Evolutionary conservation across 2,329 filamentous ascomycete species (phyloP).

Genomic region (Claviceps arundinis): DNA sequence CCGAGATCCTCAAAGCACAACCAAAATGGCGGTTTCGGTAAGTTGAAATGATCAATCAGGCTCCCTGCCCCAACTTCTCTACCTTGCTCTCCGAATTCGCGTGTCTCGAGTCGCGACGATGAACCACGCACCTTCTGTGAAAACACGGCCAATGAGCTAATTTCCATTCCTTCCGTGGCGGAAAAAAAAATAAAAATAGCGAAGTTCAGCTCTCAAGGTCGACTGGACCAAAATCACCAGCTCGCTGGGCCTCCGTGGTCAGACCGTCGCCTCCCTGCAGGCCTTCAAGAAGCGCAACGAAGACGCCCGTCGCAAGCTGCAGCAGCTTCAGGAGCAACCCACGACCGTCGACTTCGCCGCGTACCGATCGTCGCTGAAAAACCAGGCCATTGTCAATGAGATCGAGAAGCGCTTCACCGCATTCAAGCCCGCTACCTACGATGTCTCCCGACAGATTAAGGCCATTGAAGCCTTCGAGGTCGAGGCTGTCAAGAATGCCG

Average conservation of each 20-base stretch:
- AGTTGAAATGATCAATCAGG: constrained; percentile 23
- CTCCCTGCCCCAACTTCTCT: not conserved
- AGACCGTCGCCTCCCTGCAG: constrained; percentile 81
- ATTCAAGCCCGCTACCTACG: constrained; percentile 90
- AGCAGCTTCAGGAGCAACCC: constrained; percentile 68
- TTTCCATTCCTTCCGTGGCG: constrained; percentile 24
- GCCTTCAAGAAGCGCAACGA: constrained; percentile 99
- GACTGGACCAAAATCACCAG: constrained; percentile 94
- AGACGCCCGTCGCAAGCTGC: constrained; percentile 88
- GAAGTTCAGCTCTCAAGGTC: constrained; percentile 97
- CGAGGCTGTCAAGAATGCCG: constrained; percentile 90
- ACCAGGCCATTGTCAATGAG: constrained; percentile 88
- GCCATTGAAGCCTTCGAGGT: constrained; percentile 96
- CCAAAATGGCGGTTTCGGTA: constrained; percentile 55
- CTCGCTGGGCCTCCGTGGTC: constrained; percentile 91
- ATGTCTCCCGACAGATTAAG: constrained; percentile 88
- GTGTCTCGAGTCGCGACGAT: not conserved
- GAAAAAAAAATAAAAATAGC: constrained; percentile 37
- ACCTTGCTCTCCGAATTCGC: not conserved
- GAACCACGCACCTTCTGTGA: not conserved
- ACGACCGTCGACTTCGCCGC: constrained; percentile 83
- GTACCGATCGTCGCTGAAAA: constrained; percentile 89
- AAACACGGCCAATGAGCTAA: constrained; percentile 34
- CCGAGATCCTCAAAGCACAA: constrained; percentile 30
- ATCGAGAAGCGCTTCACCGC: constrained; percentile 89